Base-by-base conservation (phyloP, 2,329 filamentous ascomycete genomes). In the Microsporum audouinii region DNA sequence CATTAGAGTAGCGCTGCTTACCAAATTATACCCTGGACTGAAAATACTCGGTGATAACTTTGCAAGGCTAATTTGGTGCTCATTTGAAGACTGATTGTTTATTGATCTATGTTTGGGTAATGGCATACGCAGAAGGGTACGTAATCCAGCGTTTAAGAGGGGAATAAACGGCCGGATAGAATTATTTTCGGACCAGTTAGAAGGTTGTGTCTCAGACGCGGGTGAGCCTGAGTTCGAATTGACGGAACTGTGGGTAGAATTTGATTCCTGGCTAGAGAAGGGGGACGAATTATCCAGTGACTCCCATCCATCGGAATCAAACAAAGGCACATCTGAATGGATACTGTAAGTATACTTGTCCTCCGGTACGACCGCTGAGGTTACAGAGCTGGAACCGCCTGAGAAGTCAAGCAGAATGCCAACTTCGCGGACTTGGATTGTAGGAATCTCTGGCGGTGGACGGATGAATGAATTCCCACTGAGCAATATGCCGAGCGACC, bases 1-100 rank as follows among this genome's bases (percentile, higher is more conserved):
- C 12, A 14, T 39, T 41, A 7, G 55, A 31, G 31, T 7, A 33
- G 31, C 5, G 12, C n/a, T 2, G 31, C 62, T 65, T 60, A 73
- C 74, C 63, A 69, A 65, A 49, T 65, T 65, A 58, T 75, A 74
- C 3, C 66, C 63, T 6, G 61, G 63, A 12, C 66, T 70, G 55
- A 74, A 73, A 6, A 73, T 60, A 8, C 61, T 64, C 5, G 73
- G 73, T 1, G 65, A 67, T 3, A 73, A 62, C 10, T 65, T 61
- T 1, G 66, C 61, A 38, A 75, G 61, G 38, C 59, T 63, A 34
- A 63, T 61, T 10, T 65, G 60, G 12, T 49, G 41, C 6, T 60
- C 56, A 2, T 63, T 62, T 31, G 23, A 27, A 4, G 57, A 17
- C 8, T 36, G 38, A 45, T 64, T 65, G 17, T 57, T 57, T 5